Percentiles rank a stretch among this genome's conserved stretches.
Evolutionary conservation across 192 early-diverging fungal genomes (phyloP).

Genomic region (Backusella liffmaniae): DNA sequence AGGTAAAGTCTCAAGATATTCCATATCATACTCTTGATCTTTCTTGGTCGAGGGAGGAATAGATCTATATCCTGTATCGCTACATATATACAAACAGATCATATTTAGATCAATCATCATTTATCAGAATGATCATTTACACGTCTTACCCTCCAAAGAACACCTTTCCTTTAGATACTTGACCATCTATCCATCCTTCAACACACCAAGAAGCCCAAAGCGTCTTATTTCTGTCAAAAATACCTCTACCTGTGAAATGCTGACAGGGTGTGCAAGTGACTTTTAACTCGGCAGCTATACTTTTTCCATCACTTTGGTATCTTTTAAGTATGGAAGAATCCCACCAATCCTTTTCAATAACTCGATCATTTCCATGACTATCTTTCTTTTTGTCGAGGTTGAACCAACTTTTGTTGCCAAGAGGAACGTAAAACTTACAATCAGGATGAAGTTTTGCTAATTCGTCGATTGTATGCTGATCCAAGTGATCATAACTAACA

Average conservation of each 20-base stretch:
- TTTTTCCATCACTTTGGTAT: neutral
- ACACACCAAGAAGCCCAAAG: conserved; percentile 82
- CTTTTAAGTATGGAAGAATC: neutral
- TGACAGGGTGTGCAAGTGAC: conserved; percentile 72
- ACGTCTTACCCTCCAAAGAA: conserved; percentile 57
- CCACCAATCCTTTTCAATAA: conserved; percentile 23
- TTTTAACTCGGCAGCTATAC: neutral
- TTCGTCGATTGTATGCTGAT: conserved; percentile 59
- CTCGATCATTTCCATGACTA: neutral
- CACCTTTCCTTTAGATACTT: conserved; percentile 40
- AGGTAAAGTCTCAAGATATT: conserved; percentile 39
- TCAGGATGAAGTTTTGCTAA: conserved; percentile 49
- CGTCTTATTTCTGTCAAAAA: conserved; percentile 67
- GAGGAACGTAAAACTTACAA: conserved; percentile 68
- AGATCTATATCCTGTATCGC: conserved; percentile 81
- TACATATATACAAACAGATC: conserved; percentile 28
- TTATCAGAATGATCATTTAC: neutral
- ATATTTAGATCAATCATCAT: neutral
- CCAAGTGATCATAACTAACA: conserved; percentile 75
- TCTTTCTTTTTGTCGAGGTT: conserved; percentile 10
- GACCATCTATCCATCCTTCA: conserved; percentile 36
- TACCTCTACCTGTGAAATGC: conserved; percentile 64
- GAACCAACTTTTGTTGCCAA: conserved; percentile 75
- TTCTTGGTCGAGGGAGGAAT: conserved; percentile 38
- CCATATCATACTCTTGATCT: conserved; percentile 37